A percentile compares a stretch with the other conserved stretches of the same genome.
Evolutionary conservation across 805 yeast genomes (phyloP).

Genomic region (Ogataea saltuana): DNA sequence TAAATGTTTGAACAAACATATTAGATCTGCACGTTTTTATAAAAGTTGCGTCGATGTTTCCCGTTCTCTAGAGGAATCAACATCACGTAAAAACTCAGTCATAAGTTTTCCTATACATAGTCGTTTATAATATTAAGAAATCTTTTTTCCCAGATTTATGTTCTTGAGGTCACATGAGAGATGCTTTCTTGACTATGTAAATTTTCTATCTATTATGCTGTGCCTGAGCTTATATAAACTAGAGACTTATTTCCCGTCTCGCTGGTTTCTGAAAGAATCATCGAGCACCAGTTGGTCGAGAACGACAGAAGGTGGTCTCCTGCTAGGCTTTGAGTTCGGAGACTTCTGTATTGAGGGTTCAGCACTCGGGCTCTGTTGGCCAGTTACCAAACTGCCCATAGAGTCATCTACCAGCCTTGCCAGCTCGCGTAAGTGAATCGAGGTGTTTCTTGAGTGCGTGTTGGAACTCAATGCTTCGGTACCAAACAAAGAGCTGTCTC

Average conservation of each 20-base stretch:
- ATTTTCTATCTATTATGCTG: background rate
- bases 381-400: background rate
- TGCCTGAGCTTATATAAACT: background rate
- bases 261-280: conserved; percentile 2
- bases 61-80: background rate
- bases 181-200: background rate
- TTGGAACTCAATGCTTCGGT: background rate
- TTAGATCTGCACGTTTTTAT: too few relatives aligned
- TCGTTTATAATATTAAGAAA: background rate
- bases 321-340: conserved; percentile 7
- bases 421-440: conserved; percentile 12
- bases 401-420: conserved; percentile 17
- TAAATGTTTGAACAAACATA: too few relatives aligned
- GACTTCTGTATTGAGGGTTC: background rate
- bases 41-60: background rate
- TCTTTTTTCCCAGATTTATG: too few relatives aligned
- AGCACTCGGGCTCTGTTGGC: background rate
- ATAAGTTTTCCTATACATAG: conserved; percentile 17
- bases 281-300: conserved; percentile 39
- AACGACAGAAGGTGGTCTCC: conserved; percentile 42
- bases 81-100: background rate
- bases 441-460: conserved; percentile 2
- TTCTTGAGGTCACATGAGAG: too few relatives aligned
- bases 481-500: background rate
- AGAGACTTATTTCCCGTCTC: background rate